Evolutionary conservation across 495 filamentous ascomycete species (phyloP).

Genomic region (Trichocladium uniseriatum): DNA sequence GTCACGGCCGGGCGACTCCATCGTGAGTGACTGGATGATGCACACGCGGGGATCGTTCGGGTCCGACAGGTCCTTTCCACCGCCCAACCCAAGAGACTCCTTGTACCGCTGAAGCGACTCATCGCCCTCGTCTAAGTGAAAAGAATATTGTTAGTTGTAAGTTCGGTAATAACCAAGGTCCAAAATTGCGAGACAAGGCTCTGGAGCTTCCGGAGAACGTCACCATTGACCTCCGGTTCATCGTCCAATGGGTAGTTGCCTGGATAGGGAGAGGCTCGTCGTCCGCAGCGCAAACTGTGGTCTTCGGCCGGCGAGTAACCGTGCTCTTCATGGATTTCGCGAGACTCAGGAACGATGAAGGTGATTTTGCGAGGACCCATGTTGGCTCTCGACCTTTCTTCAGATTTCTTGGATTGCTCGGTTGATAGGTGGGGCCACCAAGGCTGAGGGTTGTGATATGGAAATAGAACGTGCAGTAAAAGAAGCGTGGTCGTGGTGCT

Average conservation of each 20-base stretch:
- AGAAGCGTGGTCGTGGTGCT: background rate
- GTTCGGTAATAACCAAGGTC: background rate
- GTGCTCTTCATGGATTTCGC: too few relatives aligned
- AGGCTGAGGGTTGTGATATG: background rate
- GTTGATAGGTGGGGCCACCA: background rate
- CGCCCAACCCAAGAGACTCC: conserved; percentile 79
- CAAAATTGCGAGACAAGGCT: background rate
- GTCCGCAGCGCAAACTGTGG: background rate
- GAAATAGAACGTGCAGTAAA: background rate
- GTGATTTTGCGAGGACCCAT: conserved; percentile 8
- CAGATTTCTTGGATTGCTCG: background rate
- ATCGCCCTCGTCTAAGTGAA: conserved; percentile 53
- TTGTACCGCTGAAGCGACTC: conserved; percentile 97
- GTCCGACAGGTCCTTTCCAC: conserved; percentile 49
- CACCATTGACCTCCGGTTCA: background rate
- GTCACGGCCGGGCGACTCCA: conserved; percentile 66
- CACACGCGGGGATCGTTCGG: conserved; percentile 70
- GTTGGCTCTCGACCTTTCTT: background rate
- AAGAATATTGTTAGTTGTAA: conserved; percentile 10
- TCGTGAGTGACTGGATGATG: conserved; percentile 82
- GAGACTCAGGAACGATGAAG: conserved; percentile 2
- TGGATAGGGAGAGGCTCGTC: conserved; percentile 4
- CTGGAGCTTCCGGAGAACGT: background rate
- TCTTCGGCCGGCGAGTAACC: too few relatives aligned
- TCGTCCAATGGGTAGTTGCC: background rate